A percentile compares a stretch with the other conserved stretches of the same genome.
phyloP scores from a whole-genome alignment of 306 rosid genomes.

The Amphicarpaea edgeworthii region DNA sequence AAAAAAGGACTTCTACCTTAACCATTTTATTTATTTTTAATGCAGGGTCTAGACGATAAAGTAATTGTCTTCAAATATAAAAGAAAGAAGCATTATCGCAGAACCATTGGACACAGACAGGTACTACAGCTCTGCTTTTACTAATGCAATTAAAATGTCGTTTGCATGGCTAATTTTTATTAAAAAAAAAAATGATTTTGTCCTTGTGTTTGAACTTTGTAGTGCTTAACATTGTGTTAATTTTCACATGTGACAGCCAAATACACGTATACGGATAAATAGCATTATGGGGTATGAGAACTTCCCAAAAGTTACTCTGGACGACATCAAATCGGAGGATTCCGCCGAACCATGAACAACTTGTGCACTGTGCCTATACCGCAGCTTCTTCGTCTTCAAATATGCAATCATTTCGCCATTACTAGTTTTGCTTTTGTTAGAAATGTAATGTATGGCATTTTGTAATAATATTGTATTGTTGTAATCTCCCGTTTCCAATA shows the following conservation, averaged over 20 bases:
- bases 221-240: conserved; percentile 29
- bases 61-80: conserved; percentile 94
- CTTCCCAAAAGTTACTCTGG: conserved; percentile 83
- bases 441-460: conserved; percentile 41
- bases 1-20: conserved; percentile 11
- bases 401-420: conserved; percentile 39
- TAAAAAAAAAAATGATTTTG: conserved; percentile 2
- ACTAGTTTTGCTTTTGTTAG: conserved; percentile 37
- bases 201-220: neutral
- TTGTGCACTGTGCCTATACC: conserved; percentile 37
- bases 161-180: conserved; percentile 1
- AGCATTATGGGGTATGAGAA: conserved; percentile 89
- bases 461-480: conserved; percentile 23
- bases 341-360: conserved; percentile 24
- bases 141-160: neutral
- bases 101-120: conserved; percentile 96
- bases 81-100: conserved; percentile 82
- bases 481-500: conserved; percentile 31
- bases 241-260: conserved; percentile 73
- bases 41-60: conserved; percentile 78
- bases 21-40: conserved; percentile 24
- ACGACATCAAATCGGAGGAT: conserved; percentile 26
- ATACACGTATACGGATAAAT: conserved; percentile 82
- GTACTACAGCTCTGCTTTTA: conserved; percentile 49
- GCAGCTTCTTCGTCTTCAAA: conserved; percentile 41